Evolutionary conservation across 2,329 filamentous ascomycete genomes (phyloP).

Genomic region (Rutstroemia sp.): DNA sequence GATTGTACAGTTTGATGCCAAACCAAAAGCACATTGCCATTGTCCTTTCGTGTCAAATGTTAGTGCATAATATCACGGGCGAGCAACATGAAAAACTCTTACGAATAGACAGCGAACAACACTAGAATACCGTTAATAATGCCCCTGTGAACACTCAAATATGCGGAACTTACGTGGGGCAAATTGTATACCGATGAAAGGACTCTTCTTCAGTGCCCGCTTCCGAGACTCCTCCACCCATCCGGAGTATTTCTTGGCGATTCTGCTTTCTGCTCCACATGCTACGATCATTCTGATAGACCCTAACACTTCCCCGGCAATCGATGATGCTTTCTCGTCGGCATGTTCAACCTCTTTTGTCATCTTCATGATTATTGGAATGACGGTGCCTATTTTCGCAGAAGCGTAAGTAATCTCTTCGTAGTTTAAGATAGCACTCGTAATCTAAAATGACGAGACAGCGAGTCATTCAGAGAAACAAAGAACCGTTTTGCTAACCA

Average conservation of each 20-base stretch:
- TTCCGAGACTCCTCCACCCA: conserved; percentile 48
- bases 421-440: not conserved
- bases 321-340: conserved; percentile 49
- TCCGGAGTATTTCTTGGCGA: conserved; percentile 44
- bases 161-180: conserved; percentile 30
- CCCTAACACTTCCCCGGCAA: conserved; percentile 54
- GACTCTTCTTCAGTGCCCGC: conserved; percentile 42
- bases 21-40: conserved; percentile 58
- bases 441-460: not conserved
- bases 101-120: conserved; percentile 28
- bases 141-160: not conserved
- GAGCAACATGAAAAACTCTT: not conserved
- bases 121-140: conserved; percentile 26
- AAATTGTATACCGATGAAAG: conserved; percentile 46
- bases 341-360: conserved; percentile 39
- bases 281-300: conserved; percentile 56
- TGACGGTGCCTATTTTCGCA: conserved; percentile 25
- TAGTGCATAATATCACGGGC: too few species aligned
- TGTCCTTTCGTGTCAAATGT: conserved; percentile 28
- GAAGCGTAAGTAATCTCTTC: not conserved
- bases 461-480: not conserved
- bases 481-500: conserved; percentile 16
- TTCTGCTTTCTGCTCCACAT: conserved; percentile 51
- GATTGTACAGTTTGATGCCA: conserved; percentile 43
- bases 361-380: conserved; percentile 50